Base-by-base conservation (phyloP, 2,329 filamentous ascomycete species). In the Penicillium sp. region DNA sequence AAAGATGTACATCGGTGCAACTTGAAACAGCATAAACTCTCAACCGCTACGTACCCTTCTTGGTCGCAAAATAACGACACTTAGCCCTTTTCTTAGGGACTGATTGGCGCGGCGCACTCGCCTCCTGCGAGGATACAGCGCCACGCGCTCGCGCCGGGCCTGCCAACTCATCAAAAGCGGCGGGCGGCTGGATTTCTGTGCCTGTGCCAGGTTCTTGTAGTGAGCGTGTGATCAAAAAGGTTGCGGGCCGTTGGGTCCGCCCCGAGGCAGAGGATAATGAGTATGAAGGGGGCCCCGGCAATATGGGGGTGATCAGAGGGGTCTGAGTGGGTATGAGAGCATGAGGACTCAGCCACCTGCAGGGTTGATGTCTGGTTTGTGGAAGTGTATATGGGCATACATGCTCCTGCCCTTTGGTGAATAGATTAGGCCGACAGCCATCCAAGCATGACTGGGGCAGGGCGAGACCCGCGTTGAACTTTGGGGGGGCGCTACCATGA, bases 181-280 rank as follows among this genome's bases (percentile, higher is more conserved):
- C 63, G 33, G 59, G 64, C 28, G 62, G 56, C 55, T 64, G 62
- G 28, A 19, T 28, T 45, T 63, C 64, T 66, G 69, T 58, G 58
- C 60, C 69, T 72, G 65, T 66, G 60, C 67, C 66, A 59, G 65
- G 62, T 69, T 70, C 67, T 65, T 38, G 19, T 47, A 37, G 62
- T 73, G 70, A 73, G 72, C 73, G 73, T 76, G 73, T 76, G 73
- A 76, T 69, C 71, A 64, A 61, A 70, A 68, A 68, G 62, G 60
- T 66, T 72, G 62, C 69, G 68, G 68, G 62, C 68, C 68, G 68
- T 61, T 44, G 53, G 62, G 64, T 60, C 60, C 65, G 28, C 40
- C 15, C 54, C 42, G 28, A n/a, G 22, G 19, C 8, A 38, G 12
- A 3, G 26, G 38, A 22, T 38, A 22, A 56, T 44, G 40, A 22